These are phyloP conservation scores for Melastoma malabathricum DNA, from an alignment of 345 rosid species.

Conservation along the genomic window DNA sequence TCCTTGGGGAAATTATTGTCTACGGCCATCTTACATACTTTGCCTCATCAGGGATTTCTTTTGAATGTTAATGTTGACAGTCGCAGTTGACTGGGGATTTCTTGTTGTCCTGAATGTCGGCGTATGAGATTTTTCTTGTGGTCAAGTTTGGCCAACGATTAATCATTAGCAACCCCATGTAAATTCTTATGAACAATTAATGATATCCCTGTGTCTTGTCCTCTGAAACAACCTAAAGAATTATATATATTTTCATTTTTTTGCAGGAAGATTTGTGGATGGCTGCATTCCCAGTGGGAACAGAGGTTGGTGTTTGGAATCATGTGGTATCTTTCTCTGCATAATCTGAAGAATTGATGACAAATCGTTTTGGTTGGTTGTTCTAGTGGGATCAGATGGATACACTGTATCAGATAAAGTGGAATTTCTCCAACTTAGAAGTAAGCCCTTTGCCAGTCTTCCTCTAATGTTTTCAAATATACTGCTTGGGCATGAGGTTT, in stretches of 20 bases:
- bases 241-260: constrained; percentile 7
- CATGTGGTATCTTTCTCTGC: background rate
- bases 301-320: constrained; percentile 49
- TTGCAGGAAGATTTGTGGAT: constrained; percentile 87
- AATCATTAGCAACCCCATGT: no score
- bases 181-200: no score
- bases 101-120: no score
- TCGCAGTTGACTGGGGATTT: no score
- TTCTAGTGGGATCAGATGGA: constrained; percentile 94
- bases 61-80: no score
- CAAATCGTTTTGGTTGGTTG: background rate
- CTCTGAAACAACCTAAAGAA: constrained; percentile 2
- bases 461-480: no score
- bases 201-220: background rate
- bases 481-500: no score
- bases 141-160: no score
- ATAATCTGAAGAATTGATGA: background rate
- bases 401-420: constrained; percentile 46
- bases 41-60: no score
- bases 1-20: no score
- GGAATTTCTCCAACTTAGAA: constrained; percentile 83
- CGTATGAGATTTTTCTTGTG: no score
- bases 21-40: no score
- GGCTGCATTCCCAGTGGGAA: constrained; percentile 76
- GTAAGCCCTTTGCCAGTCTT: constrained; percentile 30